phyloP scores from a whole-genome alignment of 345 rosid genomes.

The Rhodomyrtus tomentosa region DNA sequence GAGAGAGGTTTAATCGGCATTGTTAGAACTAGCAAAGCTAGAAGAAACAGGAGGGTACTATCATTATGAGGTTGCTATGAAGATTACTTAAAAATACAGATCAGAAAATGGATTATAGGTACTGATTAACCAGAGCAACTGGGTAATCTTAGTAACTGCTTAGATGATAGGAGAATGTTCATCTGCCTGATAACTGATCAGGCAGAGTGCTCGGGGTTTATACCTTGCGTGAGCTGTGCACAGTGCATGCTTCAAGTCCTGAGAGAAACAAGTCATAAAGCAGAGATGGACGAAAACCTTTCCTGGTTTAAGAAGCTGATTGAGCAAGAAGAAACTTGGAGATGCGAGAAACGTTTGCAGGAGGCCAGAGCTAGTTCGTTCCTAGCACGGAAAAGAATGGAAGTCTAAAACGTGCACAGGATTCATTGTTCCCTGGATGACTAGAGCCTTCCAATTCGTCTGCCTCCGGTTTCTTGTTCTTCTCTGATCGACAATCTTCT shows the following conservation, averaged over 20 bases:
- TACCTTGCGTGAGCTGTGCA: not conserved
- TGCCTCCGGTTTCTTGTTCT: not conserved
- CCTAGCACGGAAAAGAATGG: not conserved
- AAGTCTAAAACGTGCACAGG: not conserved
- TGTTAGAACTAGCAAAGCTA: not conserved
- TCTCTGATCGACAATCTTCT: not conserved
- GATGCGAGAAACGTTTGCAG: not conserved
- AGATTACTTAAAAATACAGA: not conserved
- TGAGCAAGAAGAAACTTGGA: not conserved
- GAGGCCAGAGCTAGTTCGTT: not conserved
- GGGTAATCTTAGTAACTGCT: not conserved
- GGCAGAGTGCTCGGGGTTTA: no score
- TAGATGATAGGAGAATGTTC: not conserved
- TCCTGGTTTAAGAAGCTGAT: not conserved
- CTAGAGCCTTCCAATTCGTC: not conserved
- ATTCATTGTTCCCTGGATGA: not conserved
- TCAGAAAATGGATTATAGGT: not conserved
- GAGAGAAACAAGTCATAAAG: not conserved
- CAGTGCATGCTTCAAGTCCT: not conserved
- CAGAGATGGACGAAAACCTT: not conserved
- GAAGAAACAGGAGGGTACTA: not conserved
- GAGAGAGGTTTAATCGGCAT: not conserved
- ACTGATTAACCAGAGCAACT: not conserved
- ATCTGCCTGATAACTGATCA: no score
- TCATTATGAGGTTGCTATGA: not conserved